Base-by-base conservation (phyloP, 1,284 basidiomycete species). In the Cryptococcus floricola region DNA sequence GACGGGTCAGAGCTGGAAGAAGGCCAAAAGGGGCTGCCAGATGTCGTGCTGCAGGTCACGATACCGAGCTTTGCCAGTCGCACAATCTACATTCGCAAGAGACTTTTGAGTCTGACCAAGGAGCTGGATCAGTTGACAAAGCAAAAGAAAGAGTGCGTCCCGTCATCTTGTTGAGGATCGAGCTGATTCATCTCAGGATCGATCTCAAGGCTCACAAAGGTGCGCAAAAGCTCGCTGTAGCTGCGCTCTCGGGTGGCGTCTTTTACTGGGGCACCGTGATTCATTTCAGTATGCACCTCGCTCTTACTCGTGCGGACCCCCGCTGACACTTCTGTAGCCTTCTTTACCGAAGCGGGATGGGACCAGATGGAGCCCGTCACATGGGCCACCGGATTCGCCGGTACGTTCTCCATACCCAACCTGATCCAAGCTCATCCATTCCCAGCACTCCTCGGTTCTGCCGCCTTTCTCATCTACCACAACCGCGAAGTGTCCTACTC, bases 401-500 rank as follows among this genome's bases (percentile, higher is more conserved):
- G 31, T 34, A 34, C 31, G 31, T 23, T 23, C 23, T 23, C 2
- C 23, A 2, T 34, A 34, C 10, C 5, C 31, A 34, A 34, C 31
- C 31, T 34, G 31, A 34, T 34, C 1, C 31, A 34, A 6, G 10
- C 31, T 34, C 1, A 34, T 10, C 31, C 10, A 6, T 10, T 0
- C 31, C 1, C 31, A 34, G 60, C 64, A 14, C 53, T 69, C 31
- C 57, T 71, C 10, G 48, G 58, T n/a, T 66, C 65, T 18, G 60
- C 57, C 12, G 60, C 64, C 4, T 71, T 71, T 55, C 59, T 62
- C 34, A 61, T 70, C 3, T 84, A 85, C 68, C 84, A 84, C 72
- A 84, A 85, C 23, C 81, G 84, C 16, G 85, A 87, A 74, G 84
- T 87, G 0, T 85, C 84, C 0, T 87, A 87, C 64, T 81, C 84